phyloP scores from a whole-genome alignment of 371 early-diverging fungal genomes.

The Lichtheimia ornata region DNA sequence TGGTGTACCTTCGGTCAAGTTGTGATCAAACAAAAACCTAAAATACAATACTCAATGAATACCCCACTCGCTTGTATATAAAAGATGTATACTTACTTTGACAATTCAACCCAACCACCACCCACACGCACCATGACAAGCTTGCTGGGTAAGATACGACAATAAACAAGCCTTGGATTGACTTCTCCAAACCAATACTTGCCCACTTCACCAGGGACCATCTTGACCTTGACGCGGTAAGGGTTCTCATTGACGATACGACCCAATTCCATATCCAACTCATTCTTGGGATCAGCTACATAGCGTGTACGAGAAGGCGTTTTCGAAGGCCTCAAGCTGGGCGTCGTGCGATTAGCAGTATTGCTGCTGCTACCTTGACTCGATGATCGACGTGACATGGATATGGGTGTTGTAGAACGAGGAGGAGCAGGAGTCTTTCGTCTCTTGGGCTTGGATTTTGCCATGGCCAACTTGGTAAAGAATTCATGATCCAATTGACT shows the following conservation, averaged over 20 bases:
- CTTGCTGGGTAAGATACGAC: conserved; percentile 64
- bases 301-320: conserved; percentile 32
- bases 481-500: conserved; percentile 46
- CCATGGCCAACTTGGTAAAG: conserved; percentile 49
- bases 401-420: background rate
- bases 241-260: conserved; percentile 65
- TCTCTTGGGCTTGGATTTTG: conserved; percentile 28
- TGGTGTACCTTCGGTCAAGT: conserved; percentile 15
- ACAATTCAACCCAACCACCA: conserved; percentile 70
- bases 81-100: conserved; percentile 57
- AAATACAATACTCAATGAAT: no score
- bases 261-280: conserved; percentile 73
- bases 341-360: conserved; percentile 17
- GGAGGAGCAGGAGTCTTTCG: conserved; percentile 21
- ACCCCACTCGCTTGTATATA: conserved; percentile 38
- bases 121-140: conserved; percentile 82
- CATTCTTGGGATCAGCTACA: conserved; percentile 63
- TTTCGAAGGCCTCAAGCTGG: background rate
- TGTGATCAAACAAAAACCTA: conserved; percentile 20
- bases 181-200: conserved; percentile 69
- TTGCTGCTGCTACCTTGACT: conserved; percentile 30
- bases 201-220: conserved; percentile 63
- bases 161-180: conserved; percentile 60
- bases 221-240: conserved; percentile 48
- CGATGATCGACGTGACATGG: conserved; percentile 10